Percentiles rank a stretch among this genome's conserved stretches.
Conservation (phyloP, 345 rosid genomes). For the Populus davidiana region DNA sequence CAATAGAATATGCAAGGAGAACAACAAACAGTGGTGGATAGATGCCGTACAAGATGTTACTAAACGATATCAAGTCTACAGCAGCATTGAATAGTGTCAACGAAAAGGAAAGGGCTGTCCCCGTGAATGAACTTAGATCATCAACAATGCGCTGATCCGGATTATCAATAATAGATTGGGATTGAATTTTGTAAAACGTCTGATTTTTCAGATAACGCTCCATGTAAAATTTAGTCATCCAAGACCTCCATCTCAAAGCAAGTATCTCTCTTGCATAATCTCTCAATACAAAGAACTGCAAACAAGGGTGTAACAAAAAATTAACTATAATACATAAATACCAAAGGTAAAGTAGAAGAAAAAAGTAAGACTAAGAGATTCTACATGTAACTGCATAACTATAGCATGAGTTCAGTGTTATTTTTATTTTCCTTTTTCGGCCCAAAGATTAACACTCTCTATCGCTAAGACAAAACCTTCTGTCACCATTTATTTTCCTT, state of each 20-base stretch:
- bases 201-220: constrained; percentile 69
- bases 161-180: constrained; percentile 87
- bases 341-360: no score
- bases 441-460: no score
- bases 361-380: no score
- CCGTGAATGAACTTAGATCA: constrained; percentile 83
- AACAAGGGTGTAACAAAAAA: not conserved
- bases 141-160: constrained; percentile 97
- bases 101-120: constrained; percentile 84
- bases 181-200: constrained; percentile 87
- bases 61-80: constrained; percentile 86
- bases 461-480: no score
- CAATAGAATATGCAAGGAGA: constrained; percentile 76
- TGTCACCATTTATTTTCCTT: no score
- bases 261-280: constrained; percentile 86
- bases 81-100: constrained; percentile 75
- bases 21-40: constrained; percentile 84
- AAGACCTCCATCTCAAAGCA: constrained; percentile 87
- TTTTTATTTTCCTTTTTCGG: no score
- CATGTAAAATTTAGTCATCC: constrained; percentile 92
- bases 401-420: no score
- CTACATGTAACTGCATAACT: no score
- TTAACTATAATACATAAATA: no score
- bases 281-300: constrained; percentile 85
- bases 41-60: constrained; percentile 86